Base-by-base conservation (phyloP, 768 basidiomycete species). In the Lactifluus subvellereus region DNA sequence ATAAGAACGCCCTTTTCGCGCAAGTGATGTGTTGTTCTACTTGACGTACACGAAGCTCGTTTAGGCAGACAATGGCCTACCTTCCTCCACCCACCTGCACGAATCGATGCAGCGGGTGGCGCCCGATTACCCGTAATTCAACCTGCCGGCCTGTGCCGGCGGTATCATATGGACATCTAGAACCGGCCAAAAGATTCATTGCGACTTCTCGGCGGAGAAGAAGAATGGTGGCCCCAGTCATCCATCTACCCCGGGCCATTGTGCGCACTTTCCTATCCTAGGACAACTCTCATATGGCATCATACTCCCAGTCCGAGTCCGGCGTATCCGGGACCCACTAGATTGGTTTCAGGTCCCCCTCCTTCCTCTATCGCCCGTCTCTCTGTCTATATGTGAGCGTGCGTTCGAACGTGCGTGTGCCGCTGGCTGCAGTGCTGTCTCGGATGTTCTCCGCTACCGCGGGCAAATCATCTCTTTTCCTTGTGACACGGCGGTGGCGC, bases 191-290 rank as follows among this genome's bases (percentile, higher is more conserved):
- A 22, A 22, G 20, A 47, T 47, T n/a, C 7, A 45, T 45, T 32
- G 16, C 7, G 50, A 53, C 52, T 11, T 55, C 16, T 57, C 56
- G 56, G 56, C 49, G 30, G 58, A 59, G 50, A 42, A 59, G 30
- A 48, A 48, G 18, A 30, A 40, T 27, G 42, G n/a, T 54, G 33
- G 47, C 11, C 2, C 20, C 45, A 47, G 45, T 47, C 18, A 47
- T 47, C 20, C 22, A 22, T 38, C 37, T 38, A 20, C 11, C 20
- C n/a, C n/a, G n/a, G n/a, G n/a, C n/a, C 37, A 8, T 54, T 14
- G 52, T 9, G 9, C 52, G 16, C 33, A n/a, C 5, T 37, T 14
- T 37, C 52, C 33, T 53, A 53, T 53, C 52, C 35, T 27, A 37
- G 52, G 16, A n/a, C 22, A 37, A 53, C 20, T 40, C 20, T 37